Evolutionary conservation across 495 filamentous ascomycete genomes (phyloP), one percentile per base, ranked within the genome.

Genomic region (Monascus purpureus): DNA sequence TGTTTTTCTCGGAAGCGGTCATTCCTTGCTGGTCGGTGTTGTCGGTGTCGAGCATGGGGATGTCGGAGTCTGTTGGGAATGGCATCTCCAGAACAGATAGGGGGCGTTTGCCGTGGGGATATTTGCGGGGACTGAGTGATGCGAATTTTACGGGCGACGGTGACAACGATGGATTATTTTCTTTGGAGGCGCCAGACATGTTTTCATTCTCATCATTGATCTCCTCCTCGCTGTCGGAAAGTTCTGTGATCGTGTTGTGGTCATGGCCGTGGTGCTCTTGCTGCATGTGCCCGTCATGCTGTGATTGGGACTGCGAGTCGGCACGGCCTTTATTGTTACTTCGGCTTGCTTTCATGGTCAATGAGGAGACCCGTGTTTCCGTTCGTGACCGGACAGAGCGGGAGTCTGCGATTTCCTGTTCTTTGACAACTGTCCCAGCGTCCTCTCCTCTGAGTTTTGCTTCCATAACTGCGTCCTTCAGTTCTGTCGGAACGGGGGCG

Each of bases 361-460:
- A 30, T 1, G 46, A 40, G 19, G 49, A 45, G 4, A 42, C 35
- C 27, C 46, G 43, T 8, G 30, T 41, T 17, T 41, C 45, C 30
- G 45, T 61, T 14, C 41, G 43, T 25, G 46, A 37, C 9, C 43
- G 46, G 23, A 48, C 34, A 7, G 23, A 17, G 32, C 29, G 32
- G 1, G 45, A 13, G 1, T 42, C 38, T 9, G 4, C 5, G 4
- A 5, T 22, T 12, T 50, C 36, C 12, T 52, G 40, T 23, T 53
- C 38, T 13, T 33, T 35, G 14, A 49, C 28, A 1, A 31, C 40
- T 9, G 55, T 46, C 3, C 41, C 47, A 6, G 49, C 40, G 15
- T 73, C 71, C 38, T 79, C 75, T 9, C 77, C 77, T 40, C 75
- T 53, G 25, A 50, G 47, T 42, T 67, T 73, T 13, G 77, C 77